These are phyloP conservation scores for Colletotrichum shisoi DNA, from an alignment of 2,329 filamentous ascomycete genomes.

Conservation along the genomic window DNA sequence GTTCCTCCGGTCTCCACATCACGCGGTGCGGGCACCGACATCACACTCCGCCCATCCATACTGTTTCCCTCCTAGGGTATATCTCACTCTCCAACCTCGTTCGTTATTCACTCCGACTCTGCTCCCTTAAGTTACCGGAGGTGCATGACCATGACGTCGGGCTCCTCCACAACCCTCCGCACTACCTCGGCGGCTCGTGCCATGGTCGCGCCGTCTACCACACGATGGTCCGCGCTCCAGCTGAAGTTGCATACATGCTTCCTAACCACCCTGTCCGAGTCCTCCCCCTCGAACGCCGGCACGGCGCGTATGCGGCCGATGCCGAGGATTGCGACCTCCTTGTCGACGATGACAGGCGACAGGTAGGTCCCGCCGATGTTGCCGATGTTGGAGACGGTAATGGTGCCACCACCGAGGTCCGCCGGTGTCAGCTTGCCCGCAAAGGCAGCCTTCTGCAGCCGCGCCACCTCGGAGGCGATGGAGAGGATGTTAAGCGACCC, in stretches of 20 bases:
- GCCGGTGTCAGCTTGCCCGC: slow-evolving; percentile 76
- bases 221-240: slow-evolving; percentile 94
- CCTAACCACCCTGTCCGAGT: slow-evolving; percentile 67
- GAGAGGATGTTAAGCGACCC: slow-evolving; percentile 76
- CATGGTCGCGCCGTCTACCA: slow-evolving; percentile 94
- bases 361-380: slow-evolving; percentile 93
- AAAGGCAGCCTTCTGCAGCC: slow-evolving; percentile 76
- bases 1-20: slow-evolving; percentile 5
- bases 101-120: background rate
- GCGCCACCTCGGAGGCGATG: slow-evolving; percentile 77
- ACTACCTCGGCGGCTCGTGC: slow-evolving; percentile 88
- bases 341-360: slow-evolving; percentile 87
- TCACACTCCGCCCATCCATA: background rate
- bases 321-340: slow-evolving; percentile 90
- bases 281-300: slow-evolving; percentile 72
- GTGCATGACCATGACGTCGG: slow-evolving; percentile 85
- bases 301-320: slow-evolving; percentile 81
- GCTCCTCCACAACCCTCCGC: slow-evolving; percentile 78
- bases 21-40: slow-evolving; percentile 15
- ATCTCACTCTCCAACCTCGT: background rate
- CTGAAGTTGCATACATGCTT: slow-evolving; percentile 89
- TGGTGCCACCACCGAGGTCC: slow-evolving; percentile 86
- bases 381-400: slow-evolving; percentile 96
- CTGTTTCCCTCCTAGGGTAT: slow-evolving; percentile 6
- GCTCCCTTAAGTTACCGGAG: slow-evolving; percentile 62